Base-by-base conservation (phyloP, 805 yeast genomes). In the Candida andamanensis region DNA sequence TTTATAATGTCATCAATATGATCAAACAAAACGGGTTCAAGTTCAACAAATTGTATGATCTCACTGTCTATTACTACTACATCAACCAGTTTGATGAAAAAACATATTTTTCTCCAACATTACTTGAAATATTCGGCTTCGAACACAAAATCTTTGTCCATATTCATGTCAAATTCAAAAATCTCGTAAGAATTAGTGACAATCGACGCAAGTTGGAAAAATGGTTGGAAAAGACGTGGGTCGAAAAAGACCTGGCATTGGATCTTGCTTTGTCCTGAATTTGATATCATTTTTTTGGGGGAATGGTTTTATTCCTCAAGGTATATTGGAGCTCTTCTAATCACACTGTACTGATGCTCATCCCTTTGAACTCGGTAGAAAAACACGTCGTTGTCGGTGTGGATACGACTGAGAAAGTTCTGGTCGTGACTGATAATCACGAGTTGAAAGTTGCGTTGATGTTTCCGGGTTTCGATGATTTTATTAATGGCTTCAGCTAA, bases 371-470 rank as follows among this genome's bases (percentile, higher is more conserved):
- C 78, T 39, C 83, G 70, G 58, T 80, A 92, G 56, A 84, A 92
- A 51, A 83, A 87, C 52, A 86, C 96, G 8, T 95, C 79, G 50
- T 84, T 87, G 14, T 80, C 72, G 0, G 97, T 96, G 54, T 82
- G 78, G 80, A 92, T 87, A 50, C 79, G 79, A 29, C 76, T 72
- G 47, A 92, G 65, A 50, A 92, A 92, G 47, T 82, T 81, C 55
- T 90, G 97, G 58, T 92, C 99, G 51, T 92, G 99, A 0, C 98
- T 92, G 44, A 92, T 92, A 5, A 92, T 94, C 47, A 92, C 87
- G 33, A 92, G 67, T 60, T 92, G 98, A 65, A 92, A 92, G 54
- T 92, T 92, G 48, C 71, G 74, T 56, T 92, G 98, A 21, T 65
- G 67, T 33, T 75, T 72, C 44, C 99, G 71, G 46, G 77, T 58